A percentile compares a stretch with the other conserved stretches of the same genome.
Evolutionary conservation across 2,329 filamentous ascomycete genomes (phyloP).

Genomic region (Ophidiomyces ophidiicola): DNA sequence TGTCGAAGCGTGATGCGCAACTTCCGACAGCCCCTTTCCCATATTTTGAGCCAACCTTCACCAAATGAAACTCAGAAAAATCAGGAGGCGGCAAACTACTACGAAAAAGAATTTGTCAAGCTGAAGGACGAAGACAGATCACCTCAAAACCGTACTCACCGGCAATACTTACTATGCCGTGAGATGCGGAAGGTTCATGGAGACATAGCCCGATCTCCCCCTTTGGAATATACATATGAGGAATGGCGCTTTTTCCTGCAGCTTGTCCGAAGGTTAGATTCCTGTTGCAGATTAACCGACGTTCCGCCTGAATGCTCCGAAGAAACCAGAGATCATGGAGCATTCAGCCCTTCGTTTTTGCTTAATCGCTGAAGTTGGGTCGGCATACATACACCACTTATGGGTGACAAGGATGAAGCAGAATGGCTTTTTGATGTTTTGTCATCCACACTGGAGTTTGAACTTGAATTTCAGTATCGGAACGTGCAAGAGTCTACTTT

Average conservation of each 20-base stretch:
- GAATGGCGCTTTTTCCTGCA: slow-evolving; percentile 41
- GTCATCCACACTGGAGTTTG: slow-evolving; percentile 28
- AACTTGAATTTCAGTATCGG: slow-evolving; percentile 25
- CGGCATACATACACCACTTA: slow-evolving; percentile 27
- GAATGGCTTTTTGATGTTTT: slow-evolving; percentile 34
- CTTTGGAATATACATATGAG: slow-evolving; percentile 30
- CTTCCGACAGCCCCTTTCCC: slow-evolving; percentile 5
- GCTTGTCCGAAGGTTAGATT: slow-evolving; percentile 37
- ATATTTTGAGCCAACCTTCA: slow-evolving; percentile 2
- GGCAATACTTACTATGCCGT: slow-evolving; percentile 29
- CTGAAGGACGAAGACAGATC: slow-evolving; percentile 20
- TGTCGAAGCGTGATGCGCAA: slow-evolving; percentile 18
- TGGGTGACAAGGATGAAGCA: slow-evolving; percentile 33
- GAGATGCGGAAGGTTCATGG: slow-evolving; percentile 31
- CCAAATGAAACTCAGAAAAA: slow-evolving; percentile 15
- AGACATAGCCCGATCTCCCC: slow-evolving; percentile 23
- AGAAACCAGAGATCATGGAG: background rate
- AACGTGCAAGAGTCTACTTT: no score
- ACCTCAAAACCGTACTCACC: slow-evolving; percentile 33
- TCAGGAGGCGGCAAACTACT: slow-evolving; percentile 7
- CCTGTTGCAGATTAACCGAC: slow-evolving; percentile 26
- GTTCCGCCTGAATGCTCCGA: slow-evolving; percentile 7
- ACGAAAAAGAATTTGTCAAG: slow-evolving; percentile 9
- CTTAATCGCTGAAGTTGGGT: slow-evolving; percentile 31
- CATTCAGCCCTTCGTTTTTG: background rate